A percentile compares a stretch with the other conserved stretches of the same genome.
phyloP scores from a whole-genome alignment of 768 basidiomycete species.

The Tephrocybe sp. region DNA sequence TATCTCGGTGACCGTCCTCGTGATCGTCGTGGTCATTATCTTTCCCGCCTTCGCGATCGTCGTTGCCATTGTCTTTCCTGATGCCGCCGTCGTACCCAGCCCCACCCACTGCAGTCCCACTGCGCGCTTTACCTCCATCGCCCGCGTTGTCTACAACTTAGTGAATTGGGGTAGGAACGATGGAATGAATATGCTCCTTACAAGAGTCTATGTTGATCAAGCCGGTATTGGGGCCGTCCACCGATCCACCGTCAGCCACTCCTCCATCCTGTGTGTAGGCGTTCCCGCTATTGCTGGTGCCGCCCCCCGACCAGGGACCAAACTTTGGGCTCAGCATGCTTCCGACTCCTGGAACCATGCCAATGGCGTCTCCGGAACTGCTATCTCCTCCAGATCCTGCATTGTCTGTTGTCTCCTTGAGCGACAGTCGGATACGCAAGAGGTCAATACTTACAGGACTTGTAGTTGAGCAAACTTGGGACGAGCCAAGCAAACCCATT shows the following conservation, averaged over 20 bases:
- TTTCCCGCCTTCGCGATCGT: neutral
- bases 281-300: constrained; percentile 20
- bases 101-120: constrained; percentile 22
- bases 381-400: constrained; percentile 33
- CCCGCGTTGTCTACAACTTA: constrained; percentile 37
- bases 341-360: constrained; percentile 1
- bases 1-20: neutral
- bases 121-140: constrained; percentile 30
- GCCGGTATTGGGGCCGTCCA: constrained; percentile 17
- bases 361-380: constrained; percentile 27
- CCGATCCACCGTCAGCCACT: constrained; percentile 32
- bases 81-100: neutral
- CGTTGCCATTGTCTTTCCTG: neutral
- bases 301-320: neutral
- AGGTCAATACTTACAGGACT: constrained; percentile 25
- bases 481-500: constrained; percentile 7
- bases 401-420: constrained; percentile 14
- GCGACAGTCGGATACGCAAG: neutral
- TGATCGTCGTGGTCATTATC: neutral
- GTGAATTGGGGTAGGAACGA: too few relatives aligned
- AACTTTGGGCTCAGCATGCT: constrained; percentile 1
- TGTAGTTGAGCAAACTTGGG: constrained; percentile 17
- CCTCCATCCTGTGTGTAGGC: constrained; percentile 30
- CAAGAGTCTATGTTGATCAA: constrained; percentile 33
- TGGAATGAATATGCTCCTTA: constrained; percentile 16